Conservation (phyloP, 768 basidiomycete genomes). For the Fomitopsis serialis region DNA sequence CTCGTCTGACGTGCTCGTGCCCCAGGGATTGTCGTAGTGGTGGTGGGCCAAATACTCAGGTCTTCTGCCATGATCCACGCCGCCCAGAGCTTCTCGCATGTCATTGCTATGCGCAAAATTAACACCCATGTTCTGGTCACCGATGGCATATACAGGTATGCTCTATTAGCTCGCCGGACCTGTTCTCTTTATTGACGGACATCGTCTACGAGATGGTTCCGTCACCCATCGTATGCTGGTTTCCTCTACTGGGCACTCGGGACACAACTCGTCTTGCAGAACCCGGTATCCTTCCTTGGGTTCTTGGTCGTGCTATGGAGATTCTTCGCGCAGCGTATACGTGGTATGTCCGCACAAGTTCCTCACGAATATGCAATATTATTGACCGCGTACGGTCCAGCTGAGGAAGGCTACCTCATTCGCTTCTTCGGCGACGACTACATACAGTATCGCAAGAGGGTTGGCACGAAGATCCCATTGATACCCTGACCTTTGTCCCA, state of each 20-base stretch:
- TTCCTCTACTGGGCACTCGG: slow-evolving; percentile 99
- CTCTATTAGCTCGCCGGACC: slow-evolving; percentile 8
- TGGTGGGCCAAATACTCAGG: slow-evolving; percentile 72
- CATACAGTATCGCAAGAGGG: slow-evolving; percentile 61
- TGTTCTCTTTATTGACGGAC: slow-evolving; percentile 1
- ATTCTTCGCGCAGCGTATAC: slow-evolving; percentile 82
- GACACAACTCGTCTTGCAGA: slow-evolving; percentile 88
- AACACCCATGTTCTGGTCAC: slow-evolving; percentile 78
- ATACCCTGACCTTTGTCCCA: slow-evolving; percentile 46
- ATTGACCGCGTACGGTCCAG: slow-evolving; percentile 35
- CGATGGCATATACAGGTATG: slow-evolving; percentile 83
- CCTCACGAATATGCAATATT: not conserved
- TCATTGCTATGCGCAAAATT: slow-evolving; percentile 71
- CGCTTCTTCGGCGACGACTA: slow-evolving; percentile 92
- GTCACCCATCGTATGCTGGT: slow-evolving; percentile 95
- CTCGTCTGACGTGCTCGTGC: not conserved
- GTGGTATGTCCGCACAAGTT: slow-evolving; percentile 44
- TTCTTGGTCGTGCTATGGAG: slow-evolving; percentile 71
- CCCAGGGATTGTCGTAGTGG: slow-evolving; percentile 58
- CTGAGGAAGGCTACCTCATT: slow-evolving; percentile 74
- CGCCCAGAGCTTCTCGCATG: slow-evolving; percentile 88
- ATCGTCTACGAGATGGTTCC: slow-evolving; percentile 53
- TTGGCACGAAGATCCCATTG: slow-evolving; percentile 88
- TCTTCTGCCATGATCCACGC: slow-evolving; percentile 97
- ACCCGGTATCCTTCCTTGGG: slow-evolving; percentile 63